phyloP scores from a whole-genome alignment of 2,329 filamentous ascomycete species.

The Onygena corvina region DNA sequence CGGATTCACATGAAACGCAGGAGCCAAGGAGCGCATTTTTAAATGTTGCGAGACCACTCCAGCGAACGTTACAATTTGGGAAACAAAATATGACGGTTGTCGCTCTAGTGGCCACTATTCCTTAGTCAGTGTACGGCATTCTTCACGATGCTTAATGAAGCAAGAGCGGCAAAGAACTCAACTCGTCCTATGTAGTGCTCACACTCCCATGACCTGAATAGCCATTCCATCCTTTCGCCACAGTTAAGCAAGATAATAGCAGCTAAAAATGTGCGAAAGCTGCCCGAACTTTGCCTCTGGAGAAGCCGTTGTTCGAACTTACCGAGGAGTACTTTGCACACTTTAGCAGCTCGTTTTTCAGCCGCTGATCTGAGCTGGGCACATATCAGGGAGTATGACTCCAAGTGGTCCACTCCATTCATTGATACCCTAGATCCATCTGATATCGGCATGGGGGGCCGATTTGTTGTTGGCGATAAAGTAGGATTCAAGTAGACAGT shows the following conservation, averaged over 20 bases:
- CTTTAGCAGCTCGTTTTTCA: conserved; percentile 42
- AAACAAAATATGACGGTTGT: conserved; percentile 40
- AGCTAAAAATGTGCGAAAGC: conserved; percentile 49
- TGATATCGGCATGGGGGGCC: conserved; percentile 27
- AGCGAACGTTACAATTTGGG: conserved; percentile 47
- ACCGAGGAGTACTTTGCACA: conserved; percentile 46
- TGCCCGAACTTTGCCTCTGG: conserved; percentile 45
- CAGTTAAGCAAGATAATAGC: conserved; percentile 48
- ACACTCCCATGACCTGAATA: conserved; percentile 44
- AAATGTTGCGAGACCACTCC: conserved; percentile 47
- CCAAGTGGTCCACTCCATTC: conserved; percentile 28
- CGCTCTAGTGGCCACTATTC: conserved; percentile 44
- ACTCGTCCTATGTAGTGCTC: conserved; percentile 27
- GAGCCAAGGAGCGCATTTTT: conserved; percentile 43
- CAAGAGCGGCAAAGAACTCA: conserved; percentile 17
- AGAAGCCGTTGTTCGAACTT: conserved; percentile 49
- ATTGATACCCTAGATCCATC: conserved; percentile 33
- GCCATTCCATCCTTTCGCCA: conserved; percentile 48
- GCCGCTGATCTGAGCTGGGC: conserved; percentile 44
- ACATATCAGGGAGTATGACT: conserved; percentile 41
- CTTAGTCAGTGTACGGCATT: not conserved
- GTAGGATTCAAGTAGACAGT: conserved; percentile 39
- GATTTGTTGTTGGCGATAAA: conserved; percentile 26
- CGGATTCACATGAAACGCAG: conserved; percentile 28
- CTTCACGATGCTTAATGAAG: not conserved